These are phyloP conservation scores for Leccinellum luteum DNA, from an alignment of 768 basidiomycete genomes.

Conservation along the genomic window DNA sequence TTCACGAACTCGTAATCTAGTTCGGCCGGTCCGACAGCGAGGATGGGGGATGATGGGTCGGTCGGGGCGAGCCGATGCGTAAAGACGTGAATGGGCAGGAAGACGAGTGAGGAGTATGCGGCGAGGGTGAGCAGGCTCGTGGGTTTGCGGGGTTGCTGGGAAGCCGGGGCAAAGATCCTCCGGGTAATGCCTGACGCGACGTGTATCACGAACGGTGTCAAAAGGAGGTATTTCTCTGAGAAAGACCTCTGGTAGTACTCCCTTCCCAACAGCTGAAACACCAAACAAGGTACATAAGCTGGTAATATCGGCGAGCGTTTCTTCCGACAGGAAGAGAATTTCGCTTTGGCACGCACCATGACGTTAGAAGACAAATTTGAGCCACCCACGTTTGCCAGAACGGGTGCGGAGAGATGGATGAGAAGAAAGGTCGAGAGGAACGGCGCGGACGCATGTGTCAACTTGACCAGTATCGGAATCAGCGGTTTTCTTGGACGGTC, in stretches of 20 bases:
- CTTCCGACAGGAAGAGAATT: not conserved
- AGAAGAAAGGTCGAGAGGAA: conserved; percentile 72
- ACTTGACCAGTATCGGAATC: conserved; percentile 44
- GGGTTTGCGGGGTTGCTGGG: conserved; percentile 33
- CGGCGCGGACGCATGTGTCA: conserved; percentile 69
- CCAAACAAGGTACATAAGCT: not conserved
- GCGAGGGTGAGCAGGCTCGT: conserved; percentile 51
- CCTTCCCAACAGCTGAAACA: conserved; percentile 67
- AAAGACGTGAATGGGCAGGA: conserved; percentile 68
- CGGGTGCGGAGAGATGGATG: conserved; percentile 78
- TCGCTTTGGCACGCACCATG: conserved; percentile 51
- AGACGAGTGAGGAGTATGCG: conserved; percentile 57
- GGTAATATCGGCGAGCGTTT: not conserved
- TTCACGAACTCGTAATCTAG: conserved; percentile 85
- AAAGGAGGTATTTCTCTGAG: conserved; percentile 65
- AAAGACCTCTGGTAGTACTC: conserved; percentile 81
- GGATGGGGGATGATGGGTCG: conserved; percentile 37
- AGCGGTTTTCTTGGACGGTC: conserved; percentile 1
- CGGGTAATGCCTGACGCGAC: conserved; percentile 55
- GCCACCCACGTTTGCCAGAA: conserved; percentile 69
- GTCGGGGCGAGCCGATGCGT: conserved; percentile 62
- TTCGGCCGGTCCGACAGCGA: conserved; percentile 40
- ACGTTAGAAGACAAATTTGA: conserved; percentile 63
- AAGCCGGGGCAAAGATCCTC: conserved; percentile 47
- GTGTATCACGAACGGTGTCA: conserved; percentile 67